A percentile compares a stretch with the other conserved stretches of the same genome.
Conservation (phyloP, 2,329 filamentous ascomycete species). For the Paraconiothyrium brasiliense region DNA sequence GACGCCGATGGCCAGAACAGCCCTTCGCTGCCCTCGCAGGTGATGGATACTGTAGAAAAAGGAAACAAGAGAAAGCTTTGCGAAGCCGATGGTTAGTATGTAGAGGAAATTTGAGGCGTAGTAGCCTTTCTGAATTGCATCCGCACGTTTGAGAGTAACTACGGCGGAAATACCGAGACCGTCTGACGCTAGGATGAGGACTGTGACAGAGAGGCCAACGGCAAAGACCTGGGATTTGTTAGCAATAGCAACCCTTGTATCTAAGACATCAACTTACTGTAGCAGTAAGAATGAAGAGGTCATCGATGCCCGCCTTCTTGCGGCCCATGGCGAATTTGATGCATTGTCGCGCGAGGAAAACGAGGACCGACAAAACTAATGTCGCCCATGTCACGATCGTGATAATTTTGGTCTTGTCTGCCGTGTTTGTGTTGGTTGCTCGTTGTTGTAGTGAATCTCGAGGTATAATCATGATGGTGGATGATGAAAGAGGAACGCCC, state of each 20-base stretch:
- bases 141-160: constrained; percentile 30
- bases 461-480: constrained; percentile 31
- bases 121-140: constrained; percentile 40
- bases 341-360: constrained; percentile 37
- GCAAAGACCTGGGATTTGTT: constrained; percentile 33
- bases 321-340: constrained; percentile 39
- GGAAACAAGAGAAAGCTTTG: constrained; percentile 42
- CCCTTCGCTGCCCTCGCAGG: constrained; percentile 30
- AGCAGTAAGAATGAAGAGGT: constrained; percentile 41
- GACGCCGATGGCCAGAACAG: constrained; percentile 30
- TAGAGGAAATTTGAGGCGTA: constrained; percentile 49
- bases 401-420: constrained; percentile 33
- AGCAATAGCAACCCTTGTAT: constrained; percentile 7
- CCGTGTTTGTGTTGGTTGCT: constrained; percentile 14
- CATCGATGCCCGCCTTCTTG: constrained; percentile 36
- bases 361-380: constrained; percentile 30
- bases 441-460: constrained; percentile 19
- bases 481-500: constrained; percentile 20
- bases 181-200: constrained; percentile 35
- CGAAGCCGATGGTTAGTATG: constrained; percentile 38
- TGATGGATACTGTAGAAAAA: constrained; percentile 37
- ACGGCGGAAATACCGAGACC: constrained; percentile 31
- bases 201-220: constrained; percentile 38
- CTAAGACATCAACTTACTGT: constrained; percentile 32
- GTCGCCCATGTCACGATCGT: constrained; percentile 39